Evolutionary conservation across 305 asterid species (phyloP), one percentile per base, ranked within the genome.

Genomic region (Stenogyne calaminthoides): DNA sequence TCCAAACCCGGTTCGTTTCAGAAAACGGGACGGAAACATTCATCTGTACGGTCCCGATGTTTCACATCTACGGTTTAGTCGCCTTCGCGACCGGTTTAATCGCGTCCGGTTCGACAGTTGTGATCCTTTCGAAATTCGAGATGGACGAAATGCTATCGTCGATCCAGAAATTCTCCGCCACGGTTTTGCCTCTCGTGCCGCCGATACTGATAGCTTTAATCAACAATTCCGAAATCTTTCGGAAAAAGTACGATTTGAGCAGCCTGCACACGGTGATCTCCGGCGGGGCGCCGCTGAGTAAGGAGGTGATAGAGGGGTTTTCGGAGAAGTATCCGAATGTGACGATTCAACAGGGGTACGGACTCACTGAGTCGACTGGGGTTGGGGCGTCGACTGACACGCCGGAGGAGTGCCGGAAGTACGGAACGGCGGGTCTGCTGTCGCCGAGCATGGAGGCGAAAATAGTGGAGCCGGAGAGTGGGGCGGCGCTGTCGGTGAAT

Each of bases 201-300:
- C 98, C 99, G 0, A 92, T 94, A 20, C 74, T 94, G 42, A 88
- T 92, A 0, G 97, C 90, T 0, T 14, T 94, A 9, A 83, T 86
- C 34, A 92, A 91, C 77, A 69, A 83, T 64, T 89, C 91, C 0
- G 93, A 77, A 0, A 18, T 2, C 7, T 80, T 90, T 1, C 83
- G 62, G 20, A 69, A 51, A 3, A 87, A 82, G 76, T 88, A 94
- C 73, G 92, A 92, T 71, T 19, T 94, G 78, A 83, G 90, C 55
- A 94, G 95, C 76, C 71, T 94, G 54, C 80, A 67, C 59, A 73
- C 76, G 9, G 93, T 88, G 46, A 75, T 91, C 0, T 84, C 87
- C 54, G 99, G 98, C 67, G 98, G 99, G 37, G 99, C 98, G 0
- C 98, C 99, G 44, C 79, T 94, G 83, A 88, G 99, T 49, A 88